phyloP scores from a whole-genome alignment of 495 filamentous ascomycete species.

The Aspergillus saccharolyticus region DNA sequence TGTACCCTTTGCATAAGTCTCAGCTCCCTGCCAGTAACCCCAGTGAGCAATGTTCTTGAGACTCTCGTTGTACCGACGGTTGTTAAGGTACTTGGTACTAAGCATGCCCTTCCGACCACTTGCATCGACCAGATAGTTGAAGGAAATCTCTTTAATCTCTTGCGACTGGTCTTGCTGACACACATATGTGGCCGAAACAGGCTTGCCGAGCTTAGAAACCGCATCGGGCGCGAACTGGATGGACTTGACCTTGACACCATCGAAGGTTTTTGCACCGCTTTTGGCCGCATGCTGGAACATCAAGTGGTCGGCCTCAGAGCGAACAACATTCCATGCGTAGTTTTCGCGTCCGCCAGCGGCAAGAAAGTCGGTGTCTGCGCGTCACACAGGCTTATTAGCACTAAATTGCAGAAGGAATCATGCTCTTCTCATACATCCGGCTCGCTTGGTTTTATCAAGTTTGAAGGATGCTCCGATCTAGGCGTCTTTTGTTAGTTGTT shows the following conservation, averaged over 20 bases:
- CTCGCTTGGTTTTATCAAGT: conserved; percentile 10
- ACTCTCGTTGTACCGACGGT: conserved; percentile 33
- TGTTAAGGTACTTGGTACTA: conserved; percentile 42
- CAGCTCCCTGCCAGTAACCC: conserved; percentile 38
- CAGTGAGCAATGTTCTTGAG: conserved; percentile 44
- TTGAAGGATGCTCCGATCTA: conserved; percentile 8
- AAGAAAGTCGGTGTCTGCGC: conserved; percentile 44
- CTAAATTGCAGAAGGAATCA: background rate
- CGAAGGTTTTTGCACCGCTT: conserved; percentile 43
- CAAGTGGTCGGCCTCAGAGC: conserved; percentile 48
- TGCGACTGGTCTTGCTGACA: conserved; percentile 23
- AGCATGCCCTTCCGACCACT: conserved; percentile 36
- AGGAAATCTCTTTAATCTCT: conserved; percentile 26
- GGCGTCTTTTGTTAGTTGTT: background rate
- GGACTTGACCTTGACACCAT: conserved; percentile 36
- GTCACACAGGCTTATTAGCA: background rate
- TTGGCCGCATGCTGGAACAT: conserved; percentile 46
- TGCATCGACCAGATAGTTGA: conserved; percentile 45
- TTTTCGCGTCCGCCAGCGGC: conserved; percentile 36
- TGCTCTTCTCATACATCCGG: conserved; percentile 12
- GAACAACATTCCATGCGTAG: conserved; percentile 50
- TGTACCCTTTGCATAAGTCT: conserved; percentile 25
- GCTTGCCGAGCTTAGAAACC: conserved; percentile 26
- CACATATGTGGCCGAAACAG: conserved; percentile 33
- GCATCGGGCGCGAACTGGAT: conserved; percentile 29